phyloP scores from a whole-genome alignment of 2,329 filamentous ascomycete genomes.

The Neocucurbitaria cava region DNA sequence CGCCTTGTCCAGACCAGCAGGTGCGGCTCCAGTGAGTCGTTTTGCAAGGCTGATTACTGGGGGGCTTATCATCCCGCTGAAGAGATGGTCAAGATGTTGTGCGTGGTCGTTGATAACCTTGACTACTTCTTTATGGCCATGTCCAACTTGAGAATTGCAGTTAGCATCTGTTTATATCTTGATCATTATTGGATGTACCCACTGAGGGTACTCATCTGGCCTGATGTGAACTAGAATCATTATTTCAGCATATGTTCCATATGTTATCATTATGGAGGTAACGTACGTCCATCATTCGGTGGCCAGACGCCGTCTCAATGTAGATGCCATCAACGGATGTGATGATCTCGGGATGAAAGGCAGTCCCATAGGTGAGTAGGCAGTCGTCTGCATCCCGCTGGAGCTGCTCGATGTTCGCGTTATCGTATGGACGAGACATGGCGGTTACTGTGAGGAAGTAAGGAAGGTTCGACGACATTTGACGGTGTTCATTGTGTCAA shows the following conservation, averaged over 20 bases:
- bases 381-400: conserved; percentile 29
- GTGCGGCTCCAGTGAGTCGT: conserved; percentile 31
- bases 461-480: neutral
- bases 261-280: neutral
- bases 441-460: neutral
- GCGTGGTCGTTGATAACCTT: conserved; percentile 37
- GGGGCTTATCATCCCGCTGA: conserved; percentile 46
- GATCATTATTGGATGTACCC: neutral
- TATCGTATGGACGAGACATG: conserved; percentile 26
- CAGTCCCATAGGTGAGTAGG: conserved; percentile 31
- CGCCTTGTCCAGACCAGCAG: conserved; percentile 40
- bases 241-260: conserved; percentile 9
- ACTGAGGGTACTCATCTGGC: conserved; percentile 31
- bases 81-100: conserved; percentile 41
- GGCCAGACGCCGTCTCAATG: conserved; percentile 38
- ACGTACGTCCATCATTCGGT: conserved; percentile 35
- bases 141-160: conserved; percentile 26
- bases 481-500: neutral
- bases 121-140: conserved; percentile 44
- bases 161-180: neutral
- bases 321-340: conserved; percentile 35
- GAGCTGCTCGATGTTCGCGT: conserved; percentile 21
- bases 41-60: conserved; percentile 44
- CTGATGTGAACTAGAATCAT: conserved; percentile 12
- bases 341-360: conserved; percentile 40